Evolutionary conservation across 345 rosid genomes (phyloP), one percentile per base, ranked within the genome.

Genomic region (Syzygium aqueum): DNA sequence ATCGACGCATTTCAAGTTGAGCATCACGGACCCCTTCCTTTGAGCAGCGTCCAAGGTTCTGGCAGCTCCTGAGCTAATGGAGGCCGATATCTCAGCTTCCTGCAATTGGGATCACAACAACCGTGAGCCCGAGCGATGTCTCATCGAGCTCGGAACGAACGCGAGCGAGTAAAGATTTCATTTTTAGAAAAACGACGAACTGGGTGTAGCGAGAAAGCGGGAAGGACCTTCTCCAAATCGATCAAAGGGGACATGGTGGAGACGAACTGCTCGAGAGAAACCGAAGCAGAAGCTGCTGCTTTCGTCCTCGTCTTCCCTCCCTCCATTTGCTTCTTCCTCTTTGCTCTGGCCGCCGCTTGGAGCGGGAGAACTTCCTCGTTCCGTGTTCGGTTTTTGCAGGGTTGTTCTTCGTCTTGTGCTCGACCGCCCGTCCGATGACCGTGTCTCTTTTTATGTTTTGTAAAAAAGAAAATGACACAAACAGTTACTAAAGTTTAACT

Each of bases 51-150:
- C 97, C 51, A 95, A 87, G 89, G 91, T 95, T 84, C 98, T 90
- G 12, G 93, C 92, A 19, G 97, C 91, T 43, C 96, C 97, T 0
- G 96, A 91, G 90, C 86, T 90, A 65, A 96, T 90, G 11, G 98
- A 96, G 87, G 95, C 93, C 50, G 98, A 94, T 78, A 96, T 96
- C 91, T 95, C 98, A 16, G 98, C 95, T 67, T 95, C 98, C 96
- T 94, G 28, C 49, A n/a, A 37, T n/a, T 19, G 22, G 87, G 88
- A 53, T 10, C 50, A 59, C 33, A 11, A 33, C 22, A 22, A 63
- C 82, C 27, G n/a, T 46, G 82, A 73, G 82, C 49, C 37, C 49
- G 4, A 73, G 49, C 82, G 49, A 33, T 33, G 25, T 40, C 80
- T 17, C 77, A 57, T 7, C 25, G 11, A 33, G 17, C 53, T 3